Percentiles rank a stretch among this genome's conserved stretches.
These are phyloP conservation scores for Heliamphora exappendiculata DNA, from an alignment of 148 eudicot genomes.

Conservation along the genomic window DNA sequence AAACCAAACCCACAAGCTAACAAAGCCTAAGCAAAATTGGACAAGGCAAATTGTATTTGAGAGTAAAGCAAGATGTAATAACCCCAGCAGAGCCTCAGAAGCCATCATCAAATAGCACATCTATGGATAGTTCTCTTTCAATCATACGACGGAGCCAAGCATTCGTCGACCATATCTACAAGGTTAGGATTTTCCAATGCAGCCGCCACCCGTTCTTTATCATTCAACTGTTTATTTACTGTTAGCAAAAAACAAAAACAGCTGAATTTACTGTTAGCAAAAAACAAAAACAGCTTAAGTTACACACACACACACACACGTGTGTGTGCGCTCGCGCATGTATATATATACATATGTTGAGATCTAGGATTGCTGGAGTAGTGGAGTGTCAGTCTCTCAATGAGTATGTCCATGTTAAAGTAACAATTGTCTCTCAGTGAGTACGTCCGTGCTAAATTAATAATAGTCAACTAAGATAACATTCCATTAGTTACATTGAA, in stretches of 20 bases:
- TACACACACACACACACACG: too few species aligned
- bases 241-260: slow-evolving; percentile 19
- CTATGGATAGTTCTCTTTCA: slow-evolving; percentile 25
- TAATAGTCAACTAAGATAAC: background rate
- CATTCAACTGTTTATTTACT: slow-evolving; percentile 94
- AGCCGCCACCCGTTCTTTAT: slow-evolving; percentile 91
- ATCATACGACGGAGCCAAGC: slow-evolving; percentile 67
- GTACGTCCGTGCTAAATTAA: background rate
- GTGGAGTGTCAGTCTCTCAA: background rate
- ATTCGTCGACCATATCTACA: slow-evolving; percentile 82
- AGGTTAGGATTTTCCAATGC: slow-evolving; percentile 94
- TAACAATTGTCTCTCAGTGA: background rate
- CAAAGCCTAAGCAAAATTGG: background rate
- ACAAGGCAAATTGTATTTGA: background rate
- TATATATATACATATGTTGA: too few species aligned
- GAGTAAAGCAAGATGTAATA: background rate
- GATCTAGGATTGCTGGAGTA: too few species aligned
- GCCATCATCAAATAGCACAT: background rate
- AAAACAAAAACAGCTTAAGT: background rate
- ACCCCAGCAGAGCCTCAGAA: background rate
- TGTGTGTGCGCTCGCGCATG: too few species aligned
- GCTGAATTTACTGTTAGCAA: slow-evolving; percentile 21
- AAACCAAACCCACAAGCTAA: background rate
- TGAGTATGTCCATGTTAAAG: background rate
- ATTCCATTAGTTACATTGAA: background rate